These are phyloP conservation scores for Psilocybe cubensis DNA, from an alignment of 768 basidiomycete genomes.

Conservation along the genomic window DNA sequence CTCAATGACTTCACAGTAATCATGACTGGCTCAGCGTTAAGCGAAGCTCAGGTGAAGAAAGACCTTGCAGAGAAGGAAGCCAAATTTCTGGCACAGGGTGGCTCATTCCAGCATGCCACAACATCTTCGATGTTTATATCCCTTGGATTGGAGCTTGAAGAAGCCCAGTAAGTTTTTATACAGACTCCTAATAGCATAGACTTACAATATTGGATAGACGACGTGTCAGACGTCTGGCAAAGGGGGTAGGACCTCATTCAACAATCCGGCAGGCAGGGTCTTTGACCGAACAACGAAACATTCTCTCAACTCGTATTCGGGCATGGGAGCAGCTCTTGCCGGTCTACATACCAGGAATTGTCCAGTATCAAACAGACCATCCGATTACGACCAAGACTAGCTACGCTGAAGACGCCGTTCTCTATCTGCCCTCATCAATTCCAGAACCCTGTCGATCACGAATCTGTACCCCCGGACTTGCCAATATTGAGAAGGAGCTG, in stretches of 20 bases:
- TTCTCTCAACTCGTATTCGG: too few species aligned
- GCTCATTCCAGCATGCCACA: neutral
- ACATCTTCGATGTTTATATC: conserved; percentile 5
- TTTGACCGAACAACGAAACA: too few species aligned
- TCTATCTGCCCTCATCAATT: conserved; percentile 15
- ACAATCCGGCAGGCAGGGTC: conserved; percentile 12
- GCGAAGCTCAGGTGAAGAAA: conserved; percentile 6
- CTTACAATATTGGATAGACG: neutral
- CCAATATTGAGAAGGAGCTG: conserved; percentile 8
- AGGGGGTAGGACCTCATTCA: neutral
- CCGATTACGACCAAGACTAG: neutral
- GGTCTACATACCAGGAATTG: conserved; percentile 17
- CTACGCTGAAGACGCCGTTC: neutral
- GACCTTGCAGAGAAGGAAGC: conserved; percentile 10
- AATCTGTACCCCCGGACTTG: neutral
- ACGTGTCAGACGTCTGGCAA: neutral
- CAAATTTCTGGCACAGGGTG: neutral
- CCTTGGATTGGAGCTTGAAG: conserved; percentile 16
- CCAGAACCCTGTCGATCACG: neutral
- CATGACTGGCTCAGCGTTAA: neutral
- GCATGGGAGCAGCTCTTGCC: neutral
- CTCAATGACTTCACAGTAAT: neutral
- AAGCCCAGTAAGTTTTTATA: conserved; percentile 12
- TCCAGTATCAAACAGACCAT: conserved; percentile 4
- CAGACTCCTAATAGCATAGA: neutral